phyloP scores from a whole-genome alignment of 129 eudicot genomes.

The Artemisia annua region DNA sequence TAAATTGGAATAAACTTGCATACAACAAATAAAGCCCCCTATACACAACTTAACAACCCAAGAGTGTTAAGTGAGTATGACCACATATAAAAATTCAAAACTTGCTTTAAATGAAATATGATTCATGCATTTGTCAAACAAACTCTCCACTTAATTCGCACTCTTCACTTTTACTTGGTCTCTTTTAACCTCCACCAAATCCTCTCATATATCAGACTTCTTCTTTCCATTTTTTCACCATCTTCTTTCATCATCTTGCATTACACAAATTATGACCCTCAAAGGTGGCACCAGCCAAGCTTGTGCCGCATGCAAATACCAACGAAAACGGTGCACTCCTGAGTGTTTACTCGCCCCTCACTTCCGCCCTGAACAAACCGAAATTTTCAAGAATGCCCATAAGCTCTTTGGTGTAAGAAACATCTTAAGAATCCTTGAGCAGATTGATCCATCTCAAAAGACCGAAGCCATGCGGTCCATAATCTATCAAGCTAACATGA shows the following conservation, averaged over 20 bases:
- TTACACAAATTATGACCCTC: slow-evolving; percentile 58
- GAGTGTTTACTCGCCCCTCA: slow-evolving; percentile 79
- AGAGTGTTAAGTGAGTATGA: slow-evolving; percentile 21
- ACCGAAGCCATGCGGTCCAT: slow-evolving; percentile 72
- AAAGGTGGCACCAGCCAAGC: slow-evolving; percentile 87
- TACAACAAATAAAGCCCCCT: background rate
- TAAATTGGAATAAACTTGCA: background rate
- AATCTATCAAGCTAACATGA: slow-evolving; percentile 59
- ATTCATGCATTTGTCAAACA: slow-evolving; percentile 30
- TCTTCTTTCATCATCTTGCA: background rate
- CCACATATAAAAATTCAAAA: slow-evolving; percentile 21
- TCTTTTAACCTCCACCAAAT: slow-evolving; percentile 44
- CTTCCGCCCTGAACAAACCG: slow-evolving; percentile 86
- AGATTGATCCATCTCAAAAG: slow-evolving; percentile 42
- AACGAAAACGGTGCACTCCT: slow-evolving; percentile 73
- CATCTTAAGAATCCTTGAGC: slow-evolving; percentile 54
- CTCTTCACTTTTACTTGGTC: slow-evolving; percentile 53
- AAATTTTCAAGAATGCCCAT: slow-evolving; percentile 69
- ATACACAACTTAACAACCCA: too few species aligned
- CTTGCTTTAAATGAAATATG: background rate
- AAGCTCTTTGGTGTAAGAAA: slow-evolving; percentile 71
- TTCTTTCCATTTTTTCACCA: slow-evolving; percentile 2
- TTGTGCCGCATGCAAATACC: slow-evolving; percentile 95
- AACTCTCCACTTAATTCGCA: slow-evolving; percentile 46
- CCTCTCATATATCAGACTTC: slow-evolving; percentile 33